Base-by-base conservation (phyloP, 2,329 filamentous ascomycete species). In the Ramularia endophylla region DNA sequence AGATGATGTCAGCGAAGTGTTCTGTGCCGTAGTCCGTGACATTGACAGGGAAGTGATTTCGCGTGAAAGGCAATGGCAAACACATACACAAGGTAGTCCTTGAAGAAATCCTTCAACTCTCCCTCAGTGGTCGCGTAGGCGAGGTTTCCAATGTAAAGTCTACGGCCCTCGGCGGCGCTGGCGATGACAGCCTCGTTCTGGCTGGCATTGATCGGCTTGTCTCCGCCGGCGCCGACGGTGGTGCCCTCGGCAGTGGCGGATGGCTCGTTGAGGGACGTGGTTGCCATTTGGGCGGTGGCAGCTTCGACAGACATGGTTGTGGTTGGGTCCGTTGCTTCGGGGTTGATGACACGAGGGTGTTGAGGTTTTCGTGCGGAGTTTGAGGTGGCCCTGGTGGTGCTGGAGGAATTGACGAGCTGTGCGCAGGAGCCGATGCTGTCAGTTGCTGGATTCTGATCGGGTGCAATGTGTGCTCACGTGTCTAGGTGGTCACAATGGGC, bases 81-180 rank as follows among this genome's bases (percentile, higher is more conserved):
- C 50, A 86, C 90, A 80, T 80, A 98, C 92, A 98, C 87, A 77
- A 92, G 85, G 80, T 95, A 97, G 72, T 83, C 86, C 80, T 92
- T 90, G 85, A 98, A 98, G 81, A 98, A 98, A 63, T 92, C 86
- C 80, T 94, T 95, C 80, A 98, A 87, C 83, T 95, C 88, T 84
- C 86, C 92, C 86, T 97, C 92, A 71, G 88, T 95, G 83, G 92
- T 97, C 83, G 90, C 89, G 72, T 98, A 98, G 65, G 92, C 92
- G 81, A 98, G 86, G 80, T 98, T 98, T 78, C 92, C 92, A 77
- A 98, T 97, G 77, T 98, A 98, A 64, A 98, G 85, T 76, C 92
- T 87, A 77, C 92, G 87, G 71, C 92, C 90, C 79, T 98, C 92
- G 72, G 90, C 89, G 71, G 92, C 92, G 75, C 88, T 95, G 73